These are phyloP conservation scores for Fistulinella prunicolor DNA, from an alignment of 768 basidiomycete species.

Conservation along the genomic window DNA sequence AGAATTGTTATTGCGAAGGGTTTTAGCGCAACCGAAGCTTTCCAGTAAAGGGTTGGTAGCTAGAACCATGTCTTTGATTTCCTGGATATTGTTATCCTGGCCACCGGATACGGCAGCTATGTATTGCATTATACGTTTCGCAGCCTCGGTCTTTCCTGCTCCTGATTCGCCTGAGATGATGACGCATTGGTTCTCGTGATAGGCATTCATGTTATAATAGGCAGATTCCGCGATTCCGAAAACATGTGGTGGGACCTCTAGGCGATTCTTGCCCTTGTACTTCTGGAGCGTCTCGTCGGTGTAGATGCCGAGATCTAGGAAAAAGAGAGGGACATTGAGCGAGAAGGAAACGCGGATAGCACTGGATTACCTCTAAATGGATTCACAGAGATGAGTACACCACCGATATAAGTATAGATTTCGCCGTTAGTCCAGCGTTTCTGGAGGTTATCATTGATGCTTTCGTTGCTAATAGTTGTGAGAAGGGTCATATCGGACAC, in stretches of 20 bases:
- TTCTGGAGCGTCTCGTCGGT: constrained; percentile 81
- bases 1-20: constrained; percentile 97
- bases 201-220: constrained; percentile 99
- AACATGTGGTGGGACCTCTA: constrained; percentile 97
- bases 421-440: constrained; percentile 93
- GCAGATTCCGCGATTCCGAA: constrained; percentile 95
- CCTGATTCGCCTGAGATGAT: constrained; percentile 99
- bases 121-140: constrained; percentile 99
- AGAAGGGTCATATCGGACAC: constrained; percentile 98
- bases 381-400: constrained; percentile 98
- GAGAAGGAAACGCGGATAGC: background rate
- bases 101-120: constrained; percentile 95
- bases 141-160: constrained; percentile 98
- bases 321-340: constrained; percentile 8
- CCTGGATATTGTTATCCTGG: constrained; percentile 86
- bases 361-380: constrained; percentile 80
- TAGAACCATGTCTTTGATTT: constrained; percentile 99
- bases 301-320: constrained; percentile 92
- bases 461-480: constrained; percentile 95
- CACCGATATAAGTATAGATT: constrained; percentile 99
- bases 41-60: constrained; percentile 97
- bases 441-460: constrained; percentile 96
- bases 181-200: constrained; percentile 99
- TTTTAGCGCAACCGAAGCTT: constrained; percentile 99
- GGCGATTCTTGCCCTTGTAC: constrained; percentile 95